Percentiles rank a stretch among this genome's conserved stretches.
Evolutionary conservation across 108 stramenopile species (phyloP).

Genomic region (Skeletonema grethae): DNA sequence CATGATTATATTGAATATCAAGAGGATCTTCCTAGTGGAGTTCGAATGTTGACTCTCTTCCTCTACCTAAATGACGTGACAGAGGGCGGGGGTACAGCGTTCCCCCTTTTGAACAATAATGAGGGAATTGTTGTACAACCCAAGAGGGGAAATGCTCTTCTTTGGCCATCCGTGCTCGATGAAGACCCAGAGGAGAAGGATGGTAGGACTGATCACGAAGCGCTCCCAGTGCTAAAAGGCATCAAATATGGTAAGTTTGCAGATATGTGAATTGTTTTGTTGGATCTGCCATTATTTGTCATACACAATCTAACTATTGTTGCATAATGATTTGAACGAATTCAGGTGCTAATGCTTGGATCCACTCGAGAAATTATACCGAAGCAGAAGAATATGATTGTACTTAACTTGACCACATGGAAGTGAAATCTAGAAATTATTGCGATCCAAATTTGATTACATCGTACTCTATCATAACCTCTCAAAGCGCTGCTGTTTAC

Average conservation of each 20-base stretch:
- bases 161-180: conserved; percentile 69
- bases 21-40: conserved; percentile 63
- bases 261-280: conserved; percentile 18
- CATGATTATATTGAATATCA: conserved; percentile 61
- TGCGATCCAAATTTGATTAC: neutral
- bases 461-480: too few species aligned
- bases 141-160: conserved; percentile 71
- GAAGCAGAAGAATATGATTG: conserved; percentile 30
- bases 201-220: conserved; percentile 62
- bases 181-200: conserved; percentile 56
- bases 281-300: conserved; percentile 6
- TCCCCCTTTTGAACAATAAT: conserved; percentile 31
- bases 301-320: too few species aligned
- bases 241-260: conserved; percentile 41
- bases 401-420: too few species aligned
- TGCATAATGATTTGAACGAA: neutral
- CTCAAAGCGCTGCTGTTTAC: too few species aligned
- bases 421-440: neutral
- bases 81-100: conserved; percentile 56
- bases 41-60: conserved; percentile 85
- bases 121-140: conserved; percentile 24
- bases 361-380: conserved; percentile 43
- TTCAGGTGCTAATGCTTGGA: conserved; percentile 54
- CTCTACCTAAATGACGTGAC: conserved; percentile 86
- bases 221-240: conserved; percentile 60